Conservation (phyloP, 768 basidiomycete genomes). For the Coprinellus aureogranulatus region DNA sequence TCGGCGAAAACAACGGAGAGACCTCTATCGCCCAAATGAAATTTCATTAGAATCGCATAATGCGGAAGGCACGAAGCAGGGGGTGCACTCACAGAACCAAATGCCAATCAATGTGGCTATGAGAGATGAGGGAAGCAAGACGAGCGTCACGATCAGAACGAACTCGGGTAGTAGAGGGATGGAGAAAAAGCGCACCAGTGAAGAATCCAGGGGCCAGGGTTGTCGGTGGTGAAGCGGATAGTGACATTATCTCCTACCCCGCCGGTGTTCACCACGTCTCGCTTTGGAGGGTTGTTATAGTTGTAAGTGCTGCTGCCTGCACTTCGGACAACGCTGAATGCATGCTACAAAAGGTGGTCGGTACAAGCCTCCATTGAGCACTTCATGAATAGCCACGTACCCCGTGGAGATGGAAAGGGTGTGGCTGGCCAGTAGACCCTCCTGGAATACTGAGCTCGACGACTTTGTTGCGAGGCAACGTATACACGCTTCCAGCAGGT, state of each 20-base stretch:
- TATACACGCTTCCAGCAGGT: conserved; percentile 30
- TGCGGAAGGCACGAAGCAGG: not conserved
- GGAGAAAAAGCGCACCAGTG: conserved; percentile 36
- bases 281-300: conserved; percentile 38
- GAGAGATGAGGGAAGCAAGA: not conserved
- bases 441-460: conserved; percentile 31
- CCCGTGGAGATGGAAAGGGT: too few relatives aligned
- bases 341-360: conserved; percentile 46
- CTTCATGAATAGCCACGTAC: too few relatives aligned
- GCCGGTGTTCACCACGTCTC: conserved; percentile 36
- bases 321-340: conserved; percentile 43
- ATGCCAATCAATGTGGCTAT: conserved; percentile 56
- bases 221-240: conserved; percentile 51
- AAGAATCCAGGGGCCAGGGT: conserved; percentile 50
- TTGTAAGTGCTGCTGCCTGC: conserved; percentile 32
- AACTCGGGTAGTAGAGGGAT: not conserved
- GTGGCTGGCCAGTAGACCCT: conserved; percentile 17
- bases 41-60: not conserved
- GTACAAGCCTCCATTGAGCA: too few relatives aligned
- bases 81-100: conserved; percentile 36
- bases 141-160: not conserved
- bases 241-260: conserved; percentile 35
- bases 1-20: conserved; percentile 35
- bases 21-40: conserved; percentile 19
- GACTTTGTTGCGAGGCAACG: conserved; percentile 27